Conservation (phyloP, 495 filamentous ascomycete species). For the Penicillium tannophilum region DNA sequence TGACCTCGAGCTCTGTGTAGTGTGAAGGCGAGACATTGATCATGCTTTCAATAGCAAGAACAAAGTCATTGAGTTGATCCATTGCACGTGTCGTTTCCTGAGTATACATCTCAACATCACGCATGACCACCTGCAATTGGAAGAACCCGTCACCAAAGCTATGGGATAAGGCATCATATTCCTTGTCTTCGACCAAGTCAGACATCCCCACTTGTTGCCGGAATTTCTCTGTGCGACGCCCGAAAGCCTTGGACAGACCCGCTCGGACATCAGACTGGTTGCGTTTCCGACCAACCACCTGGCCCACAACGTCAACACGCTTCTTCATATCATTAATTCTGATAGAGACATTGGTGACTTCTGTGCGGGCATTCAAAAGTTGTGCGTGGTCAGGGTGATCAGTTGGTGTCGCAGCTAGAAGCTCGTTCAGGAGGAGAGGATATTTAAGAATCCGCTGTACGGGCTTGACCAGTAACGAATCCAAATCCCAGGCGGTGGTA, state of each 20-base stretch:
- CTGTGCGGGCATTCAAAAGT: conserved; percentile 62
- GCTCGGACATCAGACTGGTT: conserved; percentile 87
- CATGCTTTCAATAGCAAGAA: conserved; percentile 67
- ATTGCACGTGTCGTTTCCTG: conserved; percentile 68
- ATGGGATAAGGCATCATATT: conserved; percentile 73
- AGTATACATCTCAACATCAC: conserved; percentile 88
- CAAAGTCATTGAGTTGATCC: conserved; percentile 69
- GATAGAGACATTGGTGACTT: conserved; percentile 69
- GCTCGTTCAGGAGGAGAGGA: conserved; percentile 75
- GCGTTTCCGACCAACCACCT: conserved; percentile 82
- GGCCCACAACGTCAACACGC: conserved; percentile 83
- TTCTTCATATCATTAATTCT: conserved; percentile 94
- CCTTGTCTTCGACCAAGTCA: conserved; percentile 72
- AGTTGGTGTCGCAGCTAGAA: conserved; percentile 74
- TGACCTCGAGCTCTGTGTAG: conserved; percentile 82
- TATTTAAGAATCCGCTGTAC: conserved; percentile 92
- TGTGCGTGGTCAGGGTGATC: conserved; percentile 80
- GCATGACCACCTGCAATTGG: conserved; percentile 83
- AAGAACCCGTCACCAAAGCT: conserved; percentile 86
- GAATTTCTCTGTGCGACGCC: conserved; percentile 78
- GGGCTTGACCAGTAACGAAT: conserved; percentile 93
- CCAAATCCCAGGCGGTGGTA: conserved; percentile 89
- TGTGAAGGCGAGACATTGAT: conserved; percentile 61
- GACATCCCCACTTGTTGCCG: conserved; percentile 67
- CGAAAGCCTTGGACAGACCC: conserved; percentile 83